Evolutionary conservation across 345 rosid genomes (phyloP).

Genomic region (Psidium guajava): DNA sequence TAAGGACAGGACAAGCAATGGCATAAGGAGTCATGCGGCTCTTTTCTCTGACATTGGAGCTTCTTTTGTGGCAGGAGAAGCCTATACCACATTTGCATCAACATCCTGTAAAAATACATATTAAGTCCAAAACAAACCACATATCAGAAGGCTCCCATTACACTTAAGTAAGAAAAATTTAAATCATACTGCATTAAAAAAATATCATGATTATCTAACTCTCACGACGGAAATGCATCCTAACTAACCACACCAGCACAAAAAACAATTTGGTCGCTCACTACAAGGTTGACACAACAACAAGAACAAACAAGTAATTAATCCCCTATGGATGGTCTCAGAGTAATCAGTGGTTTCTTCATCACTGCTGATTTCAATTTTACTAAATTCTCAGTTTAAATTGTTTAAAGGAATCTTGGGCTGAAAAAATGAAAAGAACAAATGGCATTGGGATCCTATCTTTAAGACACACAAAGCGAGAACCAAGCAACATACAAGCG

Average conservation of each 20-base stretch:
- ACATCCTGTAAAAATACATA: constrained; percentile 11
- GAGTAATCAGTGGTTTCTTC: constrained; percentile 20
- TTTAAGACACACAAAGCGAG: neutral
- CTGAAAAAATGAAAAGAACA: neutral
- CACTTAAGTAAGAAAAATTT: neutral
- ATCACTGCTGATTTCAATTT: constrained; percentile 12
- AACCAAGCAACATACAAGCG: too few species aligned
- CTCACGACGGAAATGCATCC: neutral
- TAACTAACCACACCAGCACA: neutral
- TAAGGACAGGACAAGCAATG: neutral
- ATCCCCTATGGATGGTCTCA: neutral
- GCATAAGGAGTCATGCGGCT: constrained; percentile 12
- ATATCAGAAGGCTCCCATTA: neutral
- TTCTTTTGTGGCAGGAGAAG: constrained; percentile 13
- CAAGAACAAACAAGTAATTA: too few species aligned
- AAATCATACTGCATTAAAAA: neutral
- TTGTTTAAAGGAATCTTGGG: constrained; percentile 9
- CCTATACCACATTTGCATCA: constrained; percentile 60
- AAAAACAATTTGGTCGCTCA: neutral
- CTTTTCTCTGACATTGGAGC: constrained; percentile 23
- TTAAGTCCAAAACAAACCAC: neutral
- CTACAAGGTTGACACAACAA: too few species aligned
- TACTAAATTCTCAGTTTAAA: constrained; percentile 5
- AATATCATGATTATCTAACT: neutral
- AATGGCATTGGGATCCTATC: too few species aligned